phyloP scores from a whole-genome alignment of 2,329 filamentous ascomycete species.

The Botrytis aclada region DNA sequence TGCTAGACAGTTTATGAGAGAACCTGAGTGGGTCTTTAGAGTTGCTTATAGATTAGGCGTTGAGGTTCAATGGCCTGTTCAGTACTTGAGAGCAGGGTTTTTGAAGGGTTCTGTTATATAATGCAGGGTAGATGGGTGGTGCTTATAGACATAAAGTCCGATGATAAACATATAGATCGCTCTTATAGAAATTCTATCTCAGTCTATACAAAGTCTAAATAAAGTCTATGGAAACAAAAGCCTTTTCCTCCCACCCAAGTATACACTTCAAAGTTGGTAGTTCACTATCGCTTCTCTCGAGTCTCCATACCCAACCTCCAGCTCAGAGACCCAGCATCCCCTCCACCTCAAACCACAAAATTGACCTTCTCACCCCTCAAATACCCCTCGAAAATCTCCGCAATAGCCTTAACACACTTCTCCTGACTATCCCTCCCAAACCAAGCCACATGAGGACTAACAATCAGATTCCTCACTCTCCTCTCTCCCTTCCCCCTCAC shows the following conservation, averaged over 20 bases:
- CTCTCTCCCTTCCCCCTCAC: neutral
- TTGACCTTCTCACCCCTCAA: neutral
- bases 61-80: constrained; percentile 61
- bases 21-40: constrained; percentile 73
- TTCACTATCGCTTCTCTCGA: too few species aligned
- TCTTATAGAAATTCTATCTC: neutral
- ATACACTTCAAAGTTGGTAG: too few species aligned
- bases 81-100: constrained; percentile 31
- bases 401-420: neutral
- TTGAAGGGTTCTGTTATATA: constrained; percentile 31
- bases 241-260: neutral
- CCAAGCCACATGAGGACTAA: constrained; percentile 12
- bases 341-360: neutral
- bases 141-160: neutral
- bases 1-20: constrained; percentile 73
- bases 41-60: constrained; percentile 71
- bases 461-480: neutral
- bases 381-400: neutral
- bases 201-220: neutral
- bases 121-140: neutral
- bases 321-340: too few species aligned
- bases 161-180: neutral
- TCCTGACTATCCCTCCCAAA: constrained; percentile 11
- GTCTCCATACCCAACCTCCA: fast-evolving
- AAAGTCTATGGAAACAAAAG: neutral